phyloP scores from a whole-genome alignment of 805 yeast genomes.

The Gaillardinia entomophila region DNA sequence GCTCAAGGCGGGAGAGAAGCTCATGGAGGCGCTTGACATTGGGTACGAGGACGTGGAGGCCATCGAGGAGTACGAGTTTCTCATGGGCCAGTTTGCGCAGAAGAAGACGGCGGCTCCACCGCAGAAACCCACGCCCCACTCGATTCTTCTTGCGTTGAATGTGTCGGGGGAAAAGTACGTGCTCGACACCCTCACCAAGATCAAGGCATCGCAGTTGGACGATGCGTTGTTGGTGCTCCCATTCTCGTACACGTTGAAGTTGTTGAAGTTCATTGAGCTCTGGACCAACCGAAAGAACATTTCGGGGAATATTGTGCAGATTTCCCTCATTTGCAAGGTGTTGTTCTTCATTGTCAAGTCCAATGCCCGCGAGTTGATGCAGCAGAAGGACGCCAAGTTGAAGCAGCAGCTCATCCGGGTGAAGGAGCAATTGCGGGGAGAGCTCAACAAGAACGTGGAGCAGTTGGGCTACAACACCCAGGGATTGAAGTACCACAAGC shows the following conservation, averaged over 20 bases:
- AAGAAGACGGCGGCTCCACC: conserved; percentile 47
- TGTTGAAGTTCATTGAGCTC: conserved; percentile 66
- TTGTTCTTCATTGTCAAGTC: conserved; percentile 67
- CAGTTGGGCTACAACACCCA: conserved; percentile 80
- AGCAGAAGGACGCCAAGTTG: conserved; percentile 58
- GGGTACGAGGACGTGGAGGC: conserved; percentile 67
- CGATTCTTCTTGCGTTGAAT: conserved; percentile 69
- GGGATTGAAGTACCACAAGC: conserved; percentile 68
- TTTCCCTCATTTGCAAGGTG: conserved; percentile 66
- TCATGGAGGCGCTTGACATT: conserved; percentile 87
- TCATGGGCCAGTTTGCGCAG: conserved; percentile 28
- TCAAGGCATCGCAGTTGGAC: conserved; percentile 80
- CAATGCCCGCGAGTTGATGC: conserved; percentile 74
- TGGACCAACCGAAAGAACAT: conserved; percentile 53
- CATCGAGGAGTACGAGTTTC: conserved; percentile 43
- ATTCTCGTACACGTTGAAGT: conserved; percentile 69
- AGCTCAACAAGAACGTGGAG: conserved; percentile 45
- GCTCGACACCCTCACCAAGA: conserved; percentile 60
- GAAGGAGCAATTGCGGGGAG: conserved; percentile 53
- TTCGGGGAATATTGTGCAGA: conserved; percentile 40
- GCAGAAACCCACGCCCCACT: conserved; percentile 55
- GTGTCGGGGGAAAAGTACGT: conserved; percentile 75
- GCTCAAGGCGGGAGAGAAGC: conserved; percentile 86
- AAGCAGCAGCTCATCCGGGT: conserved; percentile 62
- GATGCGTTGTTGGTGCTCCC: conserved; percentile 91